These are phyloP conservation scores for Fusarium circinatum DNA, from an alignment of 2,329 filamentous ascomycete species.

Conservation along the genomic window DNA sequence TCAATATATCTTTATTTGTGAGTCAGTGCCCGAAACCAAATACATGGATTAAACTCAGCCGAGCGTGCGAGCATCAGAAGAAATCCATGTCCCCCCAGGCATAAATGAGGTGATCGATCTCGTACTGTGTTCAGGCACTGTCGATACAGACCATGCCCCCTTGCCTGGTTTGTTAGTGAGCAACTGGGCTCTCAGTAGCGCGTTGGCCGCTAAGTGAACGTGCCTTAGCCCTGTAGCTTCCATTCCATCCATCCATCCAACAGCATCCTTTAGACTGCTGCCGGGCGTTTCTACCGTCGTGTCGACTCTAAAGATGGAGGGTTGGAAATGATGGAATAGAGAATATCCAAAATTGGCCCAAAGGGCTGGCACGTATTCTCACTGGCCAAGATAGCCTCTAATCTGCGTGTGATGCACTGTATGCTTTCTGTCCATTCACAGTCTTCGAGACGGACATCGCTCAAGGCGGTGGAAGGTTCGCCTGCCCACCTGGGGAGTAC, in stretches of 20 bases:
- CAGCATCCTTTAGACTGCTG: constrained; percentile 12
- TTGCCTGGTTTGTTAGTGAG: constrained; percentile 28
- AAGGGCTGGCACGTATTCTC: constrained; percentile 31
- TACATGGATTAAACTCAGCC: constrained; percentile 31
- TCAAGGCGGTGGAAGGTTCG: constrained; percentile 18
- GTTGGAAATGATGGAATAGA: constrained; percentile 1
- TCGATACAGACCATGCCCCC: constrained; percentile 16
- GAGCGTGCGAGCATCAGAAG: constrained; percentile 23
- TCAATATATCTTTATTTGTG: constrained; percentile 23
- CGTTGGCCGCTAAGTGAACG: constrained; percentile 29
- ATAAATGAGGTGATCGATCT: constrained; percentile 38
- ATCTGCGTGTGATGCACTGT: constrained; percentile 35
- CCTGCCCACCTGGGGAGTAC: background rate
- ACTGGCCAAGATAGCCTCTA: constrained; percentile 15
- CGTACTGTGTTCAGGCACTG: constrained; percentile 38
- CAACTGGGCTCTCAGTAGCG: constrained; percentile 22
- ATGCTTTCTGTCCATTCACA: constrained; percentile 31
- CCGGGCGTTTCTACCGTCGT: constrained; percentile 1
- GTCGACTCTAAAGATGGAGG: constrained; percentile 1
- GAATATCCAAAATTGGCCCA: constrained; percentile 19
- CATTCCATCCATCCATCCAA: constrained; percentile 35
- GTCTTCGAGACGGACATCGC: constrained; percentile 1
- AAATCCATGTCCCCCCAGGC: constrained; percentile 26
- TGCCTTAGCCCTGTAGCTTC: constrained; percentile 23
- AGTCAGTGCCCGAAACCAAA: constrained; percentile 28